Conservation (phyloP, 345 rosid genomes). For the Litchi chinensis region DNA sequence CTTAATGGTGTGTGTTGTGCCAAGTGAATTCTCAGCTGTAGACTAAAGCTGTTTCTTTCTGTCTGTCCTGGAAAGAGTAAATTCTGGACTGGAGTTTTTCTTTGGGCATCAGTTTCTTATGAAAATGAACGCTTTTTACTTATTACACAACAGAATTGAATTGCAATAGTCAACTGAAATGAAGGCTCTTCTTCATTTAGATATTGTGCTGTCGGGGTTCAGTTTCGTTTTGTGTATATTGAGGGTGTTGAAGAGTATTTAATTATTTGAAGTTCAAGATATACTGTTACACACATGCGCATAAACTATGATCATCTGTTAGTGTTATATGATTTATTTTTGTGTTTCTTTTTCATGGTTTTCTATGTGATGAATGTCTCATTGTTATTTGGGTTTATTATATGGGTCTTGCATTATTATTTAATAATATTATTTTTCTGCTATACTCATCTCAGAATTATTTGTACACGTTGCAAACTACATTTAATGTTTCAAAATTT, state of each 20-base stretch:
- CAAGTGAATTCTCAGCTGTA: not conserved
- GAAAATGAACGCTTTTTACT: not conserved
- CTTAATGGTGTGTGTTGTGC: not conserved
- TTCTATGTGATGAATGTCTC: not conserved
- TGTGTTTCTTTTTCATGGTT: not conserved
- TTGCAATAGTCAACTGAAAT: not conserved
- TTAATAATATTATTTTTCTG: not conserved
- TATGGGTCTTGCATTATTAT: not conserved
- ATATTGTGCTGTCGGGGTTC: not conserved
- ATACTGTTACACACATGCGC: not conserved
- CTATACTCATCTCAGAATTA: not conserved
- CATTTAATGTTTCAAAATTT: not conserved
- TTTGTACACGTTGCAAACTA: not conserved
- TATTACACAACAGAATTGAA: not conserved
- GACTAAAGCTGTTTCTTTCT: not conserved
- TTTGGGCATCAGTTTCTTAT: not conserved
- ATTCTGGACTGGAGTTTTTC: not conserved
- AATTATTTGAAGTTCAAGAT: not conserved
- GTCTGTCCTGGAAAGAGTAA: not conserved
- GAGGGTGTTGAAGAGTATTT: not conserved
- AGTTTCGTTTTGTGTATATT: not conserved
- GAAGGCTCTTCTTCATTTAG: not conserved
- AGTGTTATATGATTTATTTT: not conserved
- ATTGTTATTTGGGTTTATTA: not conserved
- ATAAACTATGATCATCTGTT: not conserved